Evolutionary conservation across 345 rosid genomes (phyloP), one percentile per base, ranked within the genome.

Genomic region (Laguncularia racemosa): DNA sequence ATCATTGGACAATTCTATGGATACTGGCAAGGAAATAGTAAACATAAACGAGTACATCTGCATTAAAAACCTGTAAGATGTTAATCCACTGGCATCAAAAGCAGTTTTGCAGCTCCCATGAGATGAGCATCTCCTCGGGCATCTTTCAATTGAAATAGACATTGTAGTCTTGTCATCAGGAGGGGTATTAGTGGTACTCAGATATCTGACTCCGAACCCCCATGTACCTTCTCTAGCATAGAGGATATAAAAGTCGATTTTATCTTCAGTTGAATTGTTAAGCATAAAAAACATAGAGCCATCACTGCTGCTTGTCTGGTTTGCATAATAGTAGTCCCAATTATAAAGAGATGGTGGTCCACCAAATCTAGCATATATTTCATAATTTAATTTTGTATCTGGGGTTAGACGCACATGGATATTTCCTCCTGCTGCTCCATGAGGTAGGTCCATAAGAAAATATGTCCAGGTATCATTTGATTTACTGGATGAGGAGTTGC

Each of bases 201-300:
- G 72, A 62, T 73, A 68, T 76, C 96, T 85, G 66, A 89, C 56
- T 54, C 95, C 99, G 52, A 89, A 53, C 52, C 71, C 67, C 99
- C 99, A 93, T 43, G 78, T 89, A 62, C 99, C 99, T 75, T 93
- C 99, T 59, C 82, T 83, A 59, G 73, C 84, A 63, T 93, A 84
- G 68, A 89, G 67, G 66, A 93, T 72, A 65, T 93, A 93, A 71
- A 93, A 85, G 67, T 93, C 97, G 60, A 84, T 72, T 71, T 80
- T 85, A n/a, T 73, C 81, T 68, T 78, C 81, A 64, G 78, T 85
- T 62, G 95, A 87, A 67, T 80, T 72, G 69, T 93, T 81, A 61
- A 72, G 40, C 55, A 65, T 62, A 63, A 89, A 86, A 69, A 84
- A 93, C 72, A 73, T 71, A 20, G 89, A 89, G 57, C 84, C 76